Evolutionary conservation across 176 grass and related monocot genomes (phyloP).

Genomic region (Bromus sterilis): DNA sequence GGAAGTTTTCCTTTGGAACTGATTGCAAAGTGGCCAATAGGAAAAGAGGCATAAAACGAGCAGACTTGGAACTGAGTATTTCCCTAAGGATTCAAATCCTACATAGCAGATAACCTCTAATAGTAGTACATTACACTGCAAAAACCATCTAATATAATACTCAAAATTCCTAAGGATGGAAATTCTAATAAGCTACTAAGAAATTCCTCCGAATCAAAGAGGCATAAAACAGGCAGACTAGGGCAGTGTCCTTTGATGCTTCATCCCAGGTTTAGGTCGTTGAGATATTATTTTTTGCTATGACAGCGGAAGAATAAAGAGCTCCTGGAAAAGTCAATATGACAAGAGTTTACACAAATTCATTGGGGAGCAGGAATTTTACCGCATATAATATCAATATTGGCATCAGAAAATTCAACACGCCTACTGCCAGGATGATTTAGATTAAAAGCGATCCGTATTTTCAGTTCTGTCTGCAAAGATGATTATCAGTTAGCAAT

Average conservation of each 20-base stretch:
- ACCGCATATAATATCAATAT: neutral
- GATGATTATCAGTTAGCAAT: neutral
- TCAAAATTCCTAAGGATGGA: neutral
- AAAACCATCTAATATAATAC: no score
- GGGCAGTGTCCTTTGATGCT: no score
- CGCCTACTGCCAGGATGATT: neutral
- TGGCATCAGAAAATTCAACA: neutral
- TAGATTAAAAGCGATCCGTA: neutral
- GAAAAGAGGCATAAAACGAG: no score
- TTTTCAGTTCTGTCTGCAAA: neutral
- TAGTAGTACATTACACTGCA: neutral
- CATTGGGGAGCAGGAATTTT: neutral
- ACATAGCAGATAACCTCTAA: neutral
- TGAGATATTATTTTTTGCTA: neutral
- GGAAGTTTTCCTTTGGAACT: neutral
- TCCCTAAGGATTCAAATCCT: neutral
- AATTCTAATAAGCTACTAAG: neutral
- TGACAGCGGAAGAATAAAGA: neutral
- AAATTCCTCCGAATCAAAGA: neutral
- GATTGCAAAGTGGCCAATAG: neutral
- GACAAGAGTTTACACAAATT: neutral
- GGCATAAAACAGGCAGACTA: neutral
- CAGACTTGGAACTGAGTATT: no score
- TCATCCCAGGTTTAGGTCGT: neutral
- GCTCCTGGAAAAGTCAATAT: neutral